phyloP scores from a whole-genome alignment of 345 rosid species.

The Populus ilicifolia region DNA sequence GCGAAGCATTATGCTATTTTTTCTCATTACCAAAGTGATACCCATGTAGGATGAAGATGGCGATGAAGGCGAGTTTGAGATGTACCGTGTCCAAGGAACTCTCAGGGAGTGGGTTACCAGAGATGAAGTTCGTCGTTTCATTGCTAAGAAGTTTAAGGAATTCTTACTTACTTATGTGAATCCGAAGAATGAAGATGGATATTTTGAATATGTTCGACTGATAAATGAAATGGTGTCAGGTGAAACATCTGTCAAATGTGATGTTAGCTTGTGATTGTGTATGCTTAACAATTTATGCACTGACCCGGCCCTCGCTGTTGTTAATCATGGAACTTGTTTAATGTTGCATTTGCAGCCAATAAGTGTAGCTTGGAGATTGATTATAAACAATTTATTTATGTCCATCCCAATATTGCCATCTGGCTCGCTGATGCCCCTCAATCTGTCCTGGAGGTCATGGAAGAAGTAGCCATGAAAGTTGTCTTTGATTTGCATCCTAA shows the following conservation, averaged over 20 bases:
- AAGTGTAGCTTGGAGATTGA: slow-evolving; percentile 90
- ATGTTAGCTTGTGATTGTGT: neutral
- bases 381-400: slow-evolving; percentile 79
- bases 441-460: slow-evolving; percentile 96
- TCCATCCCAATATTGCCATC: slow-evolving; percentile 92
- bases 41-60: slow-evolving; percentile 60
- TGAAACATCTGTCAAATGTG: slow-evolving; percentile 20
- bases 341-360: slow-evolving; percentile 59
- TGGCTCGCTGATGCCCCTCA: slow-evolving; percentile 99
- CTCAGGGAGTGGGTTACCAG: slow-evolving; percentile 96
- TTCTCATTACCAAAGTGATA: neutral
- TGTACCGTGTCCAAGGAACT: slow-evolving; percentile 91
- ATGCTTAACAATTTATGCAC: neutral
- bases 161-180: slow-evolving; percentile 73
- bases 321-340: neutral
- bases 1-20: too few relatives aligned
- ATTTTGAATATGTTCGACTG: slow-evolving; percentile 70
- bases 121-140: slow-evolving; percentile 92
- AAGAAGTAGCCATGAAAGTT: slow-evolving; percentile 71
- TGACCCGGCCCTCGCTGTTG: neutral
- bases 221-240: slow-evolving; percentile 94
- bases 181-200: slow-evolving; percentile 64
- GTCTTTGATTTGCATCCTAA: slow-evolving; percentile 86
- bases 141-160: slow-evolving; percentile 83
- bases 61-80: slow-evolving; percentile 79